These are phyloP conservation scores for Ganoderma resinaceum DNA, from an alignment of 1,284 basidiomycete genomes.

Conservation along the genomic window DNA sequence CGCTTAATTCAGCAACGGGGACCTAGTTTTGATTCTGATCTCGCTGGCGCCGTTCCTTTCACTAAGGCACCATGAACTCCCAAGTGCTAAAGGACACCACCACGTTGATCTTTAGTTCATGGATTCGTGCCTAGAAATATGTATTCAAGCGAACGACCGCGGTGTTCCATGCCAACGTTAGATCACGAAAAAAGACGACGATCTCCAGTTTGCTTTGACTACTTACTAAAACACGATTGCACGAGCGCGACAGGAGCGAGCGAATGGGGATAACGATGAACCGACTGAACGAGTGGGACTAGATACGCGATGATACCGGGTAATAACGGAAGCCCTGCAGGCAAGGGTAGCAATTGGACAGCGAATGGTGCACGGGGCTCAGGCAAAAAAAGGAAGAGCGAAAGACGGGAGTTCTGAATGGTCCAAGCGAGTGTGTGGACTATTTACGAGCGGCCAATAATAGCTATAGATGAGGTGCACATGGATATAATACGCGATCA, in stretches of 20 bases:
- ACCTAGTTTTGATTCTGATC: too few relatives aligned
- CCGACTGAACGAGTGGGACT: background rate
- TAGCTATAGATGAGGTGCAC: slow-evolving; percentile 40
- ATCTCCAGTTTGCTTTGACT: background rate
- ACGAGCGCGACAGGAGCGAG: background rate
- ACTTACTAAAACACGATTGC: slow-evolving; percentile 4
- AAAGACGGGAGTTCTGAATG: slow-evolving; percentile 19
- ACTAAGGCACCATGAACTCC: too few relatives aligned
- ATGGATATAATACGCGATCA: slow-evolving; percentile 30
- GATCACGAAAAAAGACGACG: background rate
- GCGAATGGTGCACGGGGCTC: background rate
- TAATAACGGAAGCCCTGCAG: background rate
- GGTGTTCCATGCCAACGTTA: background rate
- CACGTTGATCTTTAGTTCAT: too few relatives aligned
- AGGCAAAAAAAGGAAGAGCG: background rate
- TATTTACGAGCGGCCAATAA: slow-evolving; percentile 32
- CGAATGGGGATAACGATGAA: background rate
- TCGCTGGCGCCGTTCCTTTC: too few relatives aligned
- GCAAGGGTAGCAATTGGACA: background rate
- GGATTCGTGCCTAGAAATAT: too few relatives aligned
- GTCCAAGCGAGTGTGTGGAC: slow-evolving; percentile 31
- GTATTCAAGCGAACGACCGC: too few relatives aligned
- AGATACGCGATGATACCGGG: background rate
- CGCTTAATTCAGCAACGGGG: too few relatives aligned
- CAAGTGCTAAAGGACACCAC: too few relatives aligned